phyloP scores from a whole-genome alignment of 1,284 basidiomycete genomes.

The Leccinum pachyderme region DNA sequence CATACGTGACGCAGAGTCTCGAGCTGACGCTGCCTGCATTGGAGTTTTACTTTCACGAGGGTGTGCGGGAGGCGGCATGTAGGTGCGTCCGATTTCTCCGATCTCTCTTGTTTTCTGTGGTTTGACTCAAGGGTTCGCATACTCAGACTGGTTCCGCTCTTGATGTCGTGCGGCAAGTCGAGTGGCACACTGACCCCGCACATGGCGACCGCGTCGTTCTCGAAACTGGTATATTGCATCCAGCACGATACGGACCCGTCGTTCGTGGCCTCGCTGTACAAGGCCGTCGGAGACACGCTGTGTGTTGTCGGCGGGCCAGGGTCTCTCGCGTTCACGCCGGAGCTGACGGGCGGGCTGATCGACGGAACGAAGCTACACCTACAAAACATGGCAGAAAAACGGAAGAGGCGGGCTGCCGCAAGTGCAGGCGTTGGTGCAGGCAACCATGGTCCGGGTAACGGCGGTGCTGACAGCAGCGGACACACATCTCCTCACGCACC shows the following conservation, averaged over 20 bases:
- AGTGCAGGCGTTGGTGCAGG: constrained; percentile 36
- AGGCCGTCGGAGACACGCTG: constrained; percentile 68
- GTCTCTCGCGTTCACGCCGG: constrained; percentile 46
- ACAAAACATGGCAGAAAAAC: constrained; percentile 60
- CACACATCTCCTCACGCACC: constrained; percentile 28
- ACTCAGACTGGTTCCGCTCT: constrained; percentile 74
- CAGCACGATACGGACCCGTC: constrained; percentile 66
- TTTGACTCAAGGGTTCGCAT: background rate
- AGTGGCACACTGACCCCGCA: constrained; percentile 62
- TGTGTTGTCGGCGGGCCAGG: constrained; percentile 49
- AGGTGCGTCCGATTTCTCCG: constrained; percentile 19
- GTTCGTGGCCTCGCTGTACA: constrained; percentile 76
- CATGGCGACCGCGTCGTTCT: constrained; percentile 69
- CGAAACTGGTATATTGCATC: constrained; percentile 66
- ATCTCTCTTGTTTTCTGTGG: background rate
- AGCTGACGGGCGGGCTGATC: constrained; percentile 52
- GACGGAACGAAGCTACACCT: constrained; percentile 71
- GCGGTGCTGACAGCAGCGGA: background rate
- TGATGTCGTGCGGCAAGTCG: constrained; percentile 70
- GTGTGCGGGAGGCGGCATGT: constrained; percentile 67
- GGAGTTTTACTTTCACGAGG: constrained; percentile 78
- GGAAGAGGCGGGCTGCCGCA: constrained; percentile 59
- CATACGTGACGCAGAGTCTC: constrained; percentile 68
- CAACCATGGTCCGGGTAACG: background rate
- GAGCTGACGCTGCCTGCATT: constrained; percentile 71